phyloP scores from a whole-genome alignment of 139 green algal genomes.

The Nannochloris sp. region DNA sequence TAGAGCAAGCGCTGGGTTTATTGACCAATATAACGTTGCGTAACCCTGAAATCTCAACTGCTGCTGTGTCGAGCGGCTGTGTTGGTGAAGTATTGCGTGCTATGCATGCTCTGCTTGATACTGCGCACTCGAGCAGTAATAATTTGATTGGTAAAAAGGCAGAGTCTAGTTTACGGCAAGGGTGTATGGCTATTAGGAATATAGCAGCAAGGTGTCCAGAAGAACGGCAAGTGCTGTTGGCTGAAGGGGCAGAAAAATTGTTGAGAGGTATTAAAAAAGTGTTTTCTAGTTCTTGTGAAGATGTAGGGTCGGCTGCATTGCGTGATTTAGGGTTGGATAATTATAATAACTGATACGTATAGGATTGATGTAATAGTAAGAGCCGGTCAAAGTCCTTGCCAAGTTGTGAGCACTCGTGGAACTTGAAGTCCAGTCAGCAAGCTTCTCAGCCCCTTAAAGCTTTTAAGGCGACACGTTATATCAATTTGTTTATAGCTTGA shows the following conservation, averaged over 20 bases:
- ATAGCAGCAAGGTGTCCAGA: slow-evolving; percentile 57
- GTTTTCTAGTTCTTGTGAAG: slow-evolving; percentile 48
- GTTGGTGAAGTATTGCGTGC: slow-evolving; percentile 30
- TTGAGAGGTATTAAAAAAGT: slow-evolving; percentile 46
- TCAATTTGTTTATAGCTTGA: too few species aligned
- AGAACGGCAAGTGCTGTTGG: slow-evolving; percentile 49
- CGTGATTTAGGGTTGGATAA: slow-evolving; percentile 74
- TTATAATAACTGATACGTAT: slow-evolving; percentile 35
- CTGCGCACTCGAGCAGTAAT: not conserved
- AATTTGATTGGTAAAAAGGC: slow-evolving; percentile 2
- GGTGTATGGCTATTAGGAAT: slow-evolving; percentile 73
- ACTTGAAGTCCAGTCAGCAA: too few species aligned
- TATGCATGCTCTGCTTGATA: slow-evolving; percentile 18
- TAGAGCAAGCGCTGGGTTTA: slow-evolving; percentile 60
- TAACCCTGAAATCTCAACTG: slow-evolving; percentile 47
- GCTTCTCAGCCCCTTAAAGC: too few species aligned
- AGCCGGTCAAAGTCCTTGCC: too few species aligned
- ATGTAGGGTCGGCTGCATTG: slow-evolving; percentile 73
- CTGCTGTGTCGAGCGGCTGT: slow-evolving; percentile 37
- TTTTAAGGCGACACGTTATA: too few species aligned
- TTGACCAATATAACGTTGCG: slow-evolving; percentile 64
- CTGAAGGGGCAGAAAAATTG: slow-evolving; percentile 48
- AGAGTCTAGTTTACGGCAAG: slow-evolving; percentile 39
- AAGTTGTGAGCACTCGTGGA: too few species aligned
- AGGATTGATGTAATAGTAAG: too few species aligned